Evolutionary conservation across 2,329 filamentous ascomycete species (phyloP).

Genomic region (Aureobasidium pullulans): DNA sequence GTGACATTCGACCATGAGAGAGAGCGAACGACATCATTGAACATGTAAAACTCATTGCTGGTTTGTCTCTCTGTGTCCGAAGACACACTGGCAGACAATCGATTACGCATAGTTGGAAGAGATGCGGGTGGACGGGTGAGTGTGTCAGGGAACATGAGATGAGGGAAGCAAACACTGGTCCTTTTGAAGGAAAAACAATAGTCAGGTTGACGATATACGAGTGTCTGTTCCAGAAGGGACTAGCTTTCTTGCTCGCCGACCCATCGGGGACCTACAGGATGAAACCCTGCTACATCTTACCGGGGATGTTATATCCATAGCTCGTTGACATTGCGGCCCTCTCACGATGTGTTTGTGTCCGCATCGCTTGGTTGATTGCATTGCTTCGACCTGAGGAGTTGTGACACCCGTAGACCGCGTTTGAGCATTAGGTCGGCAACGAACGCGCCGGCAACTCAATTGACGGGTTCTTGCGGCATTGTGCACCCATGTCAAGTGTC

Average conservation of each 20-base stretch:
- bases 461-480: slow-evolving; percentile 2
- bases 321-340: background rate
- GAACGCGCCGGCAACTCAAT: background rate
- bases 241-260: background rate
- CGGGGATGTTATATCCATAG: background rate
- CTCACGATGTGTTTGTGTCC: too few species aligned
- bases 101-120: background rate
- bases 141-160: background rate
- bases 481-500: slow-evolving; percentile 10
- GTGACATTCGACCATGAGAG: slow-evolving; percentile 58
- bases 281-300: background rate
- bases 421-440: background rate
- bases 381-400: background rate
- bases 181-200: background rate
- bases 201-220: background rate
- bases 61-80: slow-evolving; percentile 9
- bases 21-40: slow-evolving; percentile 52
- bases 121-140: background rate
- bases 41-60: slow-evolving; percentile 34
- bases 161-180: background rate
- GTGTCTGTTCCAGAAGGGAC: background rate
- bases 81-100: background rate
- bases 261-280: background rate
- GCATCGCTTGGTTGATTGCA: background rate
- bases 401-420: background rate